Evolutionary conservation across 345 rosid species (phyloP).

Genomic region (Brassica cretica): DNA sequence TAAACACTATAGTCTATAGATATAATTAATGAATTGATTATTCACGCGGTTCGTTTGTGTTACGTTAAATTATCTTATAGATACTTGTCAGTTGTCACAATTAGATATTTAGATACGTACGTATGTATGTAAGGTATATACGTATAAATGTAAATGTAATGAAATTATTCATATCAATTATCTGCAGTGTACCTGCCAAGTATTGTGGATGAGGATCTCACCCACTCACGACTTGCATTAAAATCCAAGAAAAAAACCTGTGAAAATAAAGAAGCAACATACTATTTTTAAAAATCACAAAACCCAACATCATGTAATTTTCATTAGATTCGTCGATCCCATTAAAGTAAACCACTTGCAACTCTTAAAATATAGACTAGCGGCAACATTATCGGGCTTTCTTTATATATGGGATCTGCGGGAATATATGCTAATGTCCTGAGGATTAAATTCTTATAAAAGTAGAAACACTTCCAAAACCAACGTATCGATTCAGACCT

Average conservation of each 20-base stretch:
- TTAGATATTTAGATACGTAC: background rate
- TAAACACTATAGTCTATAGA: background rate
- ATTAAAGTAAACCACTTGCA: background rate
- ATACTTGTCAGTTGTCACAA: background rate
- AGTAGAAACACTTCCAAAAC: background rate
- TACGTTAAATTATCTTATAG: background rate
- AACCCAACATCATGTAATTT: background rate
- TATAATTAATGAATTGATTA: background rate
- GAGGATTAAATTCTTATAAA: background rate
- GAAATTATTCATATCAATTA: constrained; percentile 7
- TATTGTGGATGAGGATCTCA: constrained; percentile 18
- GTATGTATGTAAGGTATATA: background rate
- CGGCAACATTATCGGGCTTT: constrained; percentile 12
- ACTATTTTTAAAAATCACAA: background rate
- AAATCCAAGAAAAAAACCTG: background rate
- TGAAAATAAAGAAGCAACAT: constrained; percentile 6
- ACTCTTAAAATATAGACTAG: constrained; percentile 1
- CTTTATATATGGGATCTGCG: constrained; percentile 17
- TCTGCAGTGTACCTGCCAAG: constrained; percentile 13
- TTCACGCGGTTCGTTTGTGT: background rate
- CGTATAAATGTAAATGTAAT: background rate
- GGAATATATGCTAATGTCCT: constrained; percentile 33
- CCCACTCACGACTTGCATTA: constrained; percentile 3
- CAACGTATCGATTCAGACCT: constrained; percentile 18
- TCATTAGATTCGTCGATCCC: constrained; percentile 7